Evolutionary conservation across 2,329 filamentous ascomycete genomes (phyloP).

Genomic region (Aureobasidium leucospermi): DNA sequence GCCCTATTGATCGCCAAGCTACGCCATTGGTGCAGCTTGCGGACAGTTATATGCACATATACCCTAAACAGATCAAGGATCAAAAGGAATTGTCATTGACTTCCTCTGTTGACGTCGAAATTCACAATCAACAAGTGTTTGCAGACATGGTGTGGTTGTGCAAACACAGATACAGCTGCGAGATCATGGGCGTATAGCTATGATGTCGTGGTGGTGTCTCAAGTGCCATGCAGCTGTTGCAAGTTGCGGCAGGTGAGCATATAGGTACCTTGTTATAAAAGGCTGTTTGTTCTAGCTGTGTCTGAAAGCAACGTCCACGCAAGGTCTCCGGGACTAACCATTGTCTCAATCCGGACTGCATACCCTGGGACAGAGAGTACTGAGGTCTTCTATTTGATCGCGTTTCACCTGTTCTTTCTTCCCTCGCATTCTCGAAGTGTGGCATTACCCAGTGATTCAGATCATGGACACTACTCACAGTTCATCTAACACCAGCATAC

Average conservation of each 20-base stretch:
- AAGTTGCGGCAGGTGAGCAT: background rate
- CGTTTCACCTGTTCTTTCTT: background rate
- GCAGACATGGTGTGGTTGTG: background rate
- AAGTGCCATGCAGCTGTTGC: background rate
- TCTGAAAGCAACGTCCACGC: background rate
- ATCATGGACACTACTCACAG: background rate
- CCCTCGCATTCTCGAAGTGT: background rate
- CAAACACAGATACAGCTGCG: background rate
- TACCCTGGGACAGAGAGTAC: background rate
- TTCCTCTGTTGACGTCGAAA: background rate
- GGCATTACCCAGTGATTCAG: background rate
- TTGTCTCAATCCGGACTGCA: background rate
- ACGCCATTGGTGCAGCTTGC: background rate
- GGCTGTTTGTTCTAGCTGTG: conserved; percentile 3
- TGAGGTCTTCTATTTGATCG: background rate
- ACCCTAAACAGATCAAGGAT: background rate
- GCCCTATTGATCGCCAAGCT: background rate
- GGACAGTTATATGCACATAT: background rate
- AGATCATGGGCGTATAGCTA: background rate
- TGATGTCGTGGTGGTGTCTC: background rate
- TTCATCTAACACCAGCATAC: background rate
- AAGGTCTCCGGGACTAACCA: background rate
- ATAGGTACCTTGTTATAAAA: background rate
- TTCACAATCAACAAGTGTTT: conserved; percentile 1
- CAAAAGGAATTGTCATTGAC: background rate